Evolutionary conservation across 2,329 filamentous ascomycete species (phyloP), one percentile per base, ranked within the genome.

Genomic region (Claviceps paspali): DNA sequence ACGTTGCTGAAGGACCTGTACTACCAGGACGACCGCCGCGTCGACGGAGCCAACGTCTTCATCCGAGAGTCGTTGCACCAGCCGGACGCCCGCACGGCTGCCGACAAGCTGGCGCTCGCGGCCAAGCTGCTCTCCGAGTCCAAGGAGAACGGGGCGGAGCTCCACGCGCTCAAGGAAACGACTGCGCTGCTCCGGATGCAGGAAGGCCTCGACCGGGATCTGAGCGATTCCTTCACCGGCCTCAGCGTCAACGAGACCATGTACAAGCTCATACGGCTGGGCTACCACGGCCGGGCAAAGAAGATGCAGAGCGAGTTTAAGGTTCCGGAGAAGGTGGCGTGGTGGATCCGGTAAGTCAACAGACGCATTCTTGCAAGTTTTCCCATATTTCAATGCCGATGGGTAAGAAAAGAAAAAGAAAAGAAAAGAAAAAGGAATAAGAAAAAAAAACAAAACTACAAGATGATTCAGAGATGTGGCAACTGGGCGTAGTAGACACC

Each of bases 271-370:
- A 79, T 94, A 45, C 72, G 78, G 35, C 70, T 82, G 9, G 85
- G 86, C 2, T 87, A 93, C 53, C 70, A 79, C 38, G 86, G 86
- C 49, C 74, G 87, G 42, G 87, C 87, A 17, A 82, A 80, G 58
- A 94, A 88, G 59, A 70, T 96, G 3, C 82, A 91, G 54, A 79
- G 70, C 53, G 88, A 96, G 48, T 98, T 98, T 64, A 92, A 86
- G 52, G 79, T 98, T 33, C 76, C 82, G 0, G 91, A 96, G 47
- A 92, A 86, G 59, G 82, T 85, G 22, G 82, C 77, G 45, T 88
- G 84, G 76, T 98, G 88, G 85, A 72, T 76, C 41, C 63, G 73
- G 70, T 76, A 56, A 49, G 66, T 52, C n/a, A n/a, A n/a, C n/a
- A n/a, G n/a, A n/a, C n/a, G n/a, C n/a, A n/a, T n/a, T n/a, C n/a